Percentiles rank a stretch among this genome's conserved stretches.
phyloP scores from a whole-genome alignment of 768 basidiomycete genomes.

The Hericium rajendrae region DNA sequence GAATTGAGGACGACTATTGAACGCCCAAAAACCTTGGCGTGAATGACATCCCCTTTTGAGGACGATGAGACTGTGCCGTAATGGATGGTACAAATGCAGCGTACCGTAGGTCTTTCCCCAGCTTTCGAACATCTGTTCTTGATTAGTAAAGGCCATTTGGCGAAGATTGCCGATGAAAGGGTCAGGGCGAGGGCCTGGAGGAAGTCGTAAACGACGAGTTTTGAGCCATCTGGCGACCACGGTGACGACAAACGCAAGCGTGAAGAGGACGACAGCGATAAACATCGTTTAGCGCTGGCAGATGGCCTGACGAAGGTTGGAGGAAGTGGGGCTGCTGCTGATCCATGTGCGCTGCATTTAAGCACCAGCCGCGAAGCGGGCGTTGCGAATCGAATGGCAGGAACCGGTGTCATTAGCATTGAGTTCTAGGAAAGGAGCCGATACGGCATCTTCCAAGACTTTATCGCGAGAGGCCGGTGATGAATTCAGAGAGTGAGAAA shows the following conservation, averaged over 20 bases:
- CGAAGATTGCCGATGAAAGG: slow-evolving; percentile 24
- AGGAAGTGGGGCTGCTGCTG: not conserved
- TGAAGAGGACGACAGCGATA: not conserved
- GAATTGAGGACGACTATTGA: slow-evolving; percentile 25
- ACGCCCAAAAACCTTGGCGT: slow-evolving; percentile 19
- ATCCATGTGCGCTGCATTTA: not conserved
- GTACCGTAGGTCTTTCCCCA: slow-evolving; percentile 23
- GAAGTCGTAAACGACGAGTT: slow-evolving; percentile 9
- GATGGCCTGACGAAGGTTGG: not conserved
- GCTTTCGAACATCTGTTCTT: slow-evolving; percentile 17
- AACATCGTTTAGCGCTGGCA: not conserved
- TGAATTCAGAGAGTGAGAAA: too few species aligned
- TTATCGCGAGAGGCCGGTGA: too few species aligned
- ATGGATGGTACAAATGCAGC: not conserved
- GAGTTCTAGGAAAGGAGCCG: too few species aligned
- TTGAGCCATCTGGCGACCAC: slow-evolving; percentile 13
- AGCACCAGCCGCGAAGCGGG: too few species aligned
- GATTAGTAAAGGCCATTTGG: slow-evolving; percentile 17
- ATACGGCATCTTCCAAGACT: too few species aligned
- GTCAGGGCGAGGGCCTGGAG: slow-evolving; percentile 22
- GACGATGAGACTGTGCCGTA: not conserved
- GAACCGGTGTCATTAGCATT: too few species aligned
- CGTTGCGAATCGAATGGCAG: too few species aligned
- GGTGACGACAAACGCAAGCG: slow-evolving; percentile 5
- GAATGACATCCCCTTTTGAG: slow-evolving; percentile 24